A percentile compares a stretch with the other conserved stretches of the same genome.
Evolutionary conservation across 805 yeast species (phyloP).

Genomic region (Candida ovalis): DNA sequence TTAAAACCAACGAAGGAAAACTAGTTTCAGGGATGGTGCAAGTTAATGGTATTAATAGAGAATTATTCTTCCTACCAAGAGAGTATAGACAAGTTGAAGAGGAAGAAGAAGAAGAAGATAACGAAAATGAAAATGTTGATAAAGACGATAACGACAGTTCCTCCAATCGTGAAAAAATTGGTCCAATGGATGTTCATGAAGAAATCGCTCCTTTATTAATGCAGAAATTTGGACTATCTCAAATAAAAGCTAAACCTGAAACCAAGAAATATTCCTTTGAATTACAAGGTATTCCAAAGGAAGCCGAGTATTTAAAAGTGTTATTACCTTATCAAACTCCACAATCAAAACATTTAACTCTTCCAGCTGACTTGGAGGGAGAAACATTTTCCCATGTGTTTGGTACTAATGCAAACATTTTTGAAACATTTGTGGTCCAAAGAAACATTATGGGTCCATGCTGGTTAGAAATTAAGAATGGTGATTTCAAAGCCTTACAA

Average conservation of each 20-base stretch:
- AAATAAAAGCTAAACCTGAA: conserved; percentile 67
- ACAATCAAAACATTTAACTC: conserved; percentile 40
- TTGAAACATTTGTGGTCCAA: conserved; percentile 83
- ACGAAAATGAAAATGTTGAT: conserved; percentile 7
- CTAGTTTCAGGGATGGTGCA: conserved; percentile 75
- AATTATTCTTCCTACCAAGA: conserved; percentile 76
- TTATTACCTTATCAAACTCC: conserved; percentile 71
- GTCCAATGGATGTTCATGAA: conserved; percentile 66
- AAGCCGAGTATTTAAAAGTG: conserved; percentile 75
- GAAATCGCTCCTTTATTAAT: conserved; percentile 69
- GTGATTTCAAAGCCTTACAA: conserved; percentile 53
- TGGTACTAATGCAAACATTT: conserved; percentile 69
- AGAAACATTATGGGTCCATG: conserved; percentile 95
- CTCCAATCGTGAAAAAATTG: conserved; percentile 31
- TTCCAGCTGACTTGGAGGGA: conserved; percentile 68
- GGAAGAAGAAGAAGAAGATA: conserved; percentile 29
- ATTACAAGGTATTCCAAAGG: conserved; percentile 69
- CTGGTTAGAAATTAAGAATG: conserved; percentile 76
- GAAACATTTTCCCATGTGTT: conserved; percentile 74
- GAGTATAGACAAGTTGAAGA: conserved; percentile 23
- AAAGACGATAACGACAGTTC: too few relatives aligned
- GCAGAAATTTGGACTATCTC: conserved; percentile 57
- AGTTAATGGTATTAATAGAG: conserved; percentile 63
- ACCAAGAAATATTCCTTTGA: conserved; percentile 86
- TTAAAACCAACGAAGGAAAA: conserved; percentile 52